Evolutionary conservation across 2,329 filamentous ascomycete species (phyloP).

Genomic region (Pseudogymnoascus sp.): DNA sequence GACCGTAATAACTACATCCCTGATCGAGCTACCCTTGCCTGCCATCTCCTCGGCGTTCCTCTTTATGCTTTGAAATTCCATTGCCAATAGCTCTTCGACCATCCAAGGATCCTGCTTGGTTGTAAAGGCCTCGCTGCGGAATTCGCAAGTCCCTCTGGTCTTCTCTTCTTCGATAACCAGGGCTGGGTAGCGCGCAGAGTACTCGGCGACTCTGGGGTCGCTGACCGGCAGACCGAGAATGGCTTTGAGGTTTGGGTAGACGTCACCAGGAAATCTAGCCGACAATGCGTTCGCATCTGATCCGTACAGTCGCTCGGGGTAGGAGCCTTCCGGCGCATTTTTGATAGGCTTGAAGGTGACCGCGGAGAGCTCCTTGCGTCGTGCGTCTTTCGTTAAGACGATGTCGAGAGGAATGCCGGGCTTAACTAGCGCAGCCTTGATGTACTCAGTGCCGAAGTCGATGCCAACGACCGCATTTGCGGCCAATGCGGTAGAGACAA

Average conservation of each 20-base stretch:
- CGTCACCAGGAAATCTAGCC: slow-evolving; percentile 82
- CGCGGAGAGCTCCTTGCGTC: slow-evolving; percentile 87
- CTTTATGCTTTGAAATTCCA: slow-evolving; percentile 89
- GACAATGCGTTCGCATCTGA: slow-evolving; percentile 84
- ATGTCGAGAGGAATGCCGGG: slow-evolving; percentile 96
- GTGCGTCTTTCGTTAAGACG: slow-evolving; percentile 94
- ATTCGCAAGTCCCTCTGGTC: slow-evolving; percentile 64
- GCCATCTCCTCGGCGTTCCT: slow-evolving; percentile 81
- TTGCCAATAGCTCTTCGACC: slow-evolving; percentile 89
- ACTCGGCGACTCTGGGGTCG: slow-evolving; percentile 59
- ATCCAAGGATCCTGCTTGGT: slow-evolving; percentile 61
- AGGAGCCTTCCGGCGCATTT: slow-evolving; percentile 56
- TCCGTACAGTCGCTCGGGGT: slow-evolving; percentile 86
- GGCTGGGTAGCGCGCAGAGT: slow-evolving; percentile 70
- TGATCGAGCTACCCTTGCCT: slow-evolving; percentile 65
- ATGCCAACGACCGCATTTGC: slow-evolving; percentile 75
- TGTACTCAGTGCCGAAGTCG: slow-evolving; percentile 92
- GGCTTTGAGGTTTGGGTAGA: slow-evolving; percentile 89
- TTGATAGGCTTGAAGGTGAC: slow-evolving; percentile 88
- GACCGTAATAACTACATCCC: slow-evolving; percentile 81
- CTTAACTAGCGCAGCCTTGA: slow-evolving; percentile 94
- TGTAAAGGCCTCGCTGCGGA: slow-evolving; percentile 67
- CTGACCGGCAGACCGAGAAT: slow-evolving; percentile 69
- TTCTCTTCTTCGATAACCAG: slow-evolving; percentile 59
- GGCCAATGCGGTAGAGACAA: slow-evolving; percentile 31